Evolutionary conservation across 345 rosid species (phyloP), one percentile per base, ranked within the genome.

Genomic region (Eutrema heterophyllum): DNA sequence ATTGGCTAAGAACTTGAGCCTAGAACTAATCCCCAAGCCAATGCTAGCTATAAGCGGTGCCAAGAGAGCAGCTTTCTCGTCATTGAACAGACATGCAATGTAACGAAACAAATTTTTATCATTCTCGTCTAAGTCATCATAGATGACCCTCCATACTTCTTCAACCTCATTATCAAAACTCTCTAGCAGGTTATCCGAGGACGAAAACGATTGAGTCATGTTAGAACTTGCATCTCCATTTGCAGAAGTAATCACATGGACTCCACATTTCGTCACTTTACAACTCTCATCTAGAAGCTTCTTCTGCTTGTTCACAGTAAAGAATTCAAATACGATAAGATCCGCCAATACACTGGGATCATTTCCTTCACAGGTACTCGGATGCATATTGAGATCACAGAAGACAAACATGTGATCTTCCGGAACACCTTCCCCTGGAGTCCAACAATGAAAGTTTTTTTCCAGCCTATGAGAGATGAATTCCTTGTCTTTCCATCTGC

Each of bases 341-440:
- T 45, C 53, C 27, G 67, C 67, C 14, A 62, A 29, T 46, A 63
- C 44, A 45, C 21, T 1, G 4, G 53, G 27, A 33, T 63, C 68
- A 14, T 44, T n/a, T 44, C 26, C 53, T 63, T 8, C 21, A 30
- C 40, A 5, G 24, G 29, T 43, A 32, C 27, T 44, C 26, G 9
- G 53, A 63, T 44, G 27, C 40, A 29, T 4, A 44, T n/a, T 44
- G 38, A 63, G 40, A 63, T 63, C 68, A 63, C 27, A 45, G 43
- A 64, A 48, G 55, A 64, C 11, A 48, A 64, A 64, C 69, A 48
- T 16, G 44, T 64, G 55, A 5, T 64, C 69, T 39, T 48, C 48
- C 0, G 24, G 14, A 45, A 45, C 54, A 64, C 53, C 54, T 30
- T 64, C 10, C 29, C 5, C 54, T 9, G 41, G 41, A 15, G 3